Percentiles rank a stretch among this genome's conserved stretches.
Conservation (phyloP, 1,139 yeast genomes). For the Casaregolazyma suthepensis region DNA sequence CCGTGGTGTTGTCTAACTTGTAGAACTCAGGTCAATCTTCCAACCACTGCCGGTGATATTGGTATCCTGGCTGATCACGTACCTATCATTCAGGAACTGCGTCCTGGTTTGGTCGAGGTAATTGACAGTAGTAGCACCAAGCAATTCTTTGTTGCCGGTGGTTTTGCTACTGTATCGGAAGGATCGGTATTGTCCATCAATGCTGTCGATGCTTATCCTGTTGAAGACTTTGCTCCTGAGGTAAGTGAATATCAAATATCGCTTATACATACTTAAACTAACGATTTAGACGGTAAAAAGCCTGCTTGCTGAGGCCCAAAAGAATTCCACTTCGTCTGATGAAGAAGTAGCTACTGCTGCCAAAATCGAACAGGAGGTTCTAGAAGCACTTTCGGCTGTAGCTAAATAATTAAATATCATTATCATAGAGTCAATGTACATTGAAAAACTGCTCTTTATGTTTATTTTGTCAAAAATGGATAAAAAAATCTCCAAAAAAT, state of each 20-base stretch:
- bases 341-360: slow-evolving; percentile 93
- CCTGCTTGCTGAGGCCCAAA: slow-evolving; percentile 90
- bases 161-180: slow-evolving; percentile 95
- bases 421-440: neutral
- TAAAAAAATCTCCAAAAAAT: slow-evolving; percentile 6
- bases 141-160: slow-evolving; percentile 88
- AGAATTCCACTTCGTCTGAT: slow-evolving; percentile 75
- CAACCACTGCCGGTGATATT: slow-evolving; percentile 92
- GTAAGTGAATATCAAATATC: slow-evolving; percentile 14
- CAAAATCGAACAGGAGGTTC: slow-evolving; percentile 88
- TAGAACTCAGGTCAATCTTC: slow-evolving; percentile 88
- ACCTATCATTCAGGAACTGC: slow-evolving; percentile 94
- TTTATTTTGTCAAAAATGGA: neutral
- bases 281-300: slow-evolving; percentile 52
- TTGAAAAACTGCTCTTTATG: neutral
- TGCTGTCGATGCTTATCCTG: slow-evolving; percentile 93
- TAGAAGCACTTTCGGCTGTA: slow-evolving; percentile 86
- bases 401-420: slow-evolving; percentile 52
- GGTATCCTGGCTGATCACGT: slow-evolving; percentile 98
- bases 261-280: neutral
- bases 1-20: slow-evolving; percentile 21
- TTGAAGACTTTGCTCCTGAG: slow-evolving; percentile 80
- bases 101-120: slow-evolving; percentile 93
- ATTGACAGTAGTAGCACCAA: slow-evolving; percentile 75
- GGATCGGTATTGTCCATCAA: slow-evolving; percentile 86